Evolutionary conservation across 306 rosid genomes (phyloP).

Genomic region (Crotalaria pallida): DNA sequence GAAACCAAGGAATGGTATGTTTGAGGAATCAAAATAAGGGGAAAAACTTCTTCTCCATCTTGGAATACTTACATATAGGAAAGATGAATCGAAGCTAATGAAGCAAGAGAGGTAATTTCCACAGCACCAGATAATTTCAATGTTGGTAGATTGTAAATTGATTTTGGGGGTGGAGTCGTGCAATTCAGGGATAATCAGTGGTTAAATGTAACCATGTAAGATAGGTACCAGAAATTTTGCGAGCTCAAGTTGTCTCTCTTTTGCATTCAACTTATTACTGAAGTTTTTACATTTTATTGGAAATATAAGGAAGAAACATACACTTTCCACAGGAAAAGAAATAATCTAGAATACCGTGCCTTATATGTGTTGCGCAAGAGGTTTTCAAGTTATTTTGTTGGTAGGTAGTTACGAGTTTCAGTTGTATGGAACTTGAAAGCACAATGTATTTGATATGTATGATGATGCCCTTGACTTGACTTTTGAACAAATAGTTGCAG

Average conservation of each 20-base stretch:
- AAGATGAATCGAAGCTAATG: not conserved
- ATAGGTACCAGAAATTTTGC: too few relatives aligned
- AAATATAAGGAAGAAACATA: not conserved
- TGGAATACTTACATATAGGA: not conserved
- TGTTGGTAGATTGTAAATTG: not conserved
- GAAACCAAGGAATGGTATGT: not conserved
- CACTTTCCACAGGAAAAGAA: not conserved
- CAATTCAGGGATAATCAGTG: not conserved
- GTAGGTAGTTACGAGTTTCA: not conserved
- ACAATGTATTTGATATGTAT: not conserved
- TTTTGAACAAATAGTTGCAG: too few relatives aligned
- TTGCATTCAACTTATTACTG: not conserved
- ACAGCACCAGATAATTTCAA: not conserved
- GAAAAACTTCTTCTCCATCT: not conserved
- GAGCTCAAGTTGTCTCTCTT: not conserved
- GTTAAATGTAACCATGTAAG: not conserved
- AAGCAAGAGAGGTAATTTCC: not conserved
- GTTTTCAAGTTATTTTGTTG: not conserved
- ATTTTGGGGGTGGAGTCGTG: not conserved
- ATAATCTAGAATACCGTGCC: not conserved
- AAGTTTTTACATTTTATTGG: not conserved
- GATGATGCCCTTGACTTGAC: not conserved
- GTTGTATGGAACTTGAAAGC: not conserved
- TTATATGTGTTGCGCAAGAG: not conserved
- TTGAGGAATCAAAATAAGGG: not conserved